Evolutionary conservation across 2,329 filamentous ascomycete genomes (phyloP).

Genomic region (Golovinomyces cichoracearum): DNA sequence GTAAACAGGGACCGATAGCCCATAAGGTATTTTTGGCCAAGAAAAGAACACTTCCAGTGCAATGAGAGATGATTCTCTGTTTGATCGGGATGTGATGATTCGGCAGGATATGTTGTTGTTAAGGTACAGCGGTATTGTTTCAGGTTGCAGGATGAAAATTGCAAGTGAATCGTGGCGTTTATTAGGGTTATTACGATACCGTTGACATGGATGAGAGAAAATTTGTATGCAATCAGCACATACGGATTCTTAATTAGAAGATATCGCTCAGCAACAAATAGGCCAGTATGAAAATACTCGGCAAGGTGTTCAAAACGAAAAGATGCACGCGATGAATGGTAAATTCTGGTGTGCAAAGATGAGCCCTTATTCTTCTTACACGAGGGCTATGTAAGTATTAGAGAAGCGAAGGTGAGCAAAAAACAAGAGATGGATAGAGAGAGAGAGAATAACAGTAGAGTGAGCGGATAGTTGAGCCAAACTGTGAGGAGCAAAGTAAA

Average conservation of each 20-base stretch:
- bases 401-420: neutral
- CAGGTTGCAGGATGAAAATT: neutral
- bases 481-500: too few relatives aligned
- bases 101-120: neutral
- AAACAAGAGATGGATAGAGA: neutral
- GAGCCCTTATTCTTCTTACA: neutral
- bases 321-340: neutral
- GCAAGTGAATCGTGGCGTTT: neutral
- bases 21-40: neutral
- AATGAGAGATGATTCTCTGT: neutral
- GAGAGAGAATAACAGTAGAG: neutral
- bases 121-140: neutral
- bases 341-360: neutral
- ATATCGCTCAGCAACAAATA: too few relatives aligned
- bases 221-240: neutral
- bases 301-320: neutral
- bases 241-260: too few relatives aligned
- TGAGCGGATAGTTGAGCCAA: neutral
- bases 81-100: neutral
- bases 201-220: neutral
- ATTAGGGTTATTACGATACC: neutral
- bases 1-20: neutral
- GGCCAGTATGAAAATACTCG: too few relatives aligned
- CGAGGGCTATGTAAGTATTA: neutral
- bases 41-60: neutral